Conservation (phyloP, 83 land plant genomes). For the Diphasiastrum complanatum region DNA sequence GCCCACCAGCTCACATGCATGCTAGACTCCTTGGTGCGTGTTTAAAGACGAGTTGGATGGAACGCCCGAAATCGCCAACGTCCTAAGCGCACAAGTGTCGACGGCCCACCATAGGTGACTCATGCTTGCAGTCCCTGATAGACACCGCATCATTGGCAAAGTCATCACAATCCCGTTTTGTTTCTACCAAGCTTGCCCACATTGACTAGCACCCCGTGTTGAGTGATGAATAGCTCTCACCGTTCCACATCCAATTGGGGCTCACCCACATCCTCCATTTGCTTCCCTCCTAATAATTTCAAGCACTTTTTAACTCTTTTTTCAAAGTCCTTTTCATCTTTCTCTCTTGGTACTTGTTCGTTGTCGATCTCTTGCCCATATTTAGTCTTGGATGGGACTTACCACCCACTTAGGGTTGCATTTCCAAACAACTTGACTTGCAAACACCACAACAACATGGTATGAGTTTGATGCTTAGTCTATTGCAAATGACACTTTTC, state of each 20-base stretch:
- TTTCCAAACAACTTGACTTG: no score
- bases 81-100: neutral
- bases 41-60: constrained; percentile 10
- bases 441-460: no score
- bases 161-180: neutral
- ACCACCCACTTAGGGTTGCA: no score
- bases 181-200: neutral
- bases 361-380: no score
- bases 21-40: constrained; percentile 4
- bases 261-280: constrained; percentile 1
- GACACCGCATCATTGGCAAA: neutral
- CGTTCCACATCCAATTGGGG: neutral
- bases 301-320: no score
- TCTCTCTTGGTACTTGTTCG: no score
- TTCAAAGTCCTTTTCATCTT: neutral
- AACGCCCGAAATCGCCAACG: constrained; percentile 3
- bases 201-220: neutral
- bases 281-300: constrained; percentile 13
- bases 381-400: no score
- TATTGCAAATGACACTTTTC: no score
- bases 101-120: neutral
- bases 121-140: neutral
- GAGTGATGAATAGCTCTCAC: neutral
- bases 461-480: no score
- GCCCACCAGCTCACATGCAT: constrained; percentile 7